Base-by-base conservation (phyloP, 306 rosid species). In the Castanea mollissima region DNA sequence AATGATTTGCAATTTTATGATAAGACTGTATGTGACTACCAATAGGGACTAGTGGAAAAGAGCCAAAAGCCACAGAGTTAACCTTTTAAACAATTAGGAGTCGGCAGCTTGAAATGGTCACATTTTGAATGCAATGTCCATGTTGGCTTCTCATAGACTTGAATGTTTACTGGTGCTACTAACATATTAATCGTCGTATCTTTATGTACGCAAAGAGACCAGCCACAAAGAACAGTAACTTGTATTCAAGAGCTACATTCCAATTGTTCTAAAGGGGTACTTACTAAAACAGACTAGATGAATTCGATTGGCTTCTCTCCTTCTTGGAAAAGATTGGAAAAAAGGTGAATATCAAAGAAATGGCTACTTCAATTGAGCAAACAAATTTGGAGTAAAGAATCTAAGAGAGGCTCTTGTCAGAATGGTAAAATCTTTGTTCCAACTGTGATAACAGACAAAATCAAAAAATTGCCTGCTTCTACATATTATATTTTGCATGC, bases 61-160 rank as follows among this genome's bases (percentile, higher is more conserved):
- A 83, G 90, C 87, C 84, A 85, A 77, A 75, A 73, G 89, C 71
- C 78, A 54, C n/a, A 76, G 70, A 62, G 35, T 38, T 55, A 72
- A 46, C 15, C 54, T 73, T 16, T 70, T 14, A n/a, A 76, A 56
- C 13, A 38, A 64, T 46, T 73, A 46, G 71, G 15, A 44, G 90
- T 90, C 94, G 94, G 97, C 94, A 38, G 63, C 71, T 85, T 84
- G 86, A 88, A 85, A 73, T 12, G 35, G 89, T 79, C 91, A 31
- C 21, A 54, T 4, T 13, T 49, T 68, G 35, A 0, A 29, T 31
- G 79, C 57, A 68, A 31, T 52, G 78, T 76, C 83, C 56, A 59
- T 70, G 72, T 46, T 58, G 34, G 52, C 75, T 79, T 79, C 34
- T 59, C 57, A 63, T 16, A 20, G 13, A 16, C 3, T 6, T 29